Base-by-base conservation (phyloP, 192 early-diverging fungal genomes). In the Entrophospora sp. region DNA sequence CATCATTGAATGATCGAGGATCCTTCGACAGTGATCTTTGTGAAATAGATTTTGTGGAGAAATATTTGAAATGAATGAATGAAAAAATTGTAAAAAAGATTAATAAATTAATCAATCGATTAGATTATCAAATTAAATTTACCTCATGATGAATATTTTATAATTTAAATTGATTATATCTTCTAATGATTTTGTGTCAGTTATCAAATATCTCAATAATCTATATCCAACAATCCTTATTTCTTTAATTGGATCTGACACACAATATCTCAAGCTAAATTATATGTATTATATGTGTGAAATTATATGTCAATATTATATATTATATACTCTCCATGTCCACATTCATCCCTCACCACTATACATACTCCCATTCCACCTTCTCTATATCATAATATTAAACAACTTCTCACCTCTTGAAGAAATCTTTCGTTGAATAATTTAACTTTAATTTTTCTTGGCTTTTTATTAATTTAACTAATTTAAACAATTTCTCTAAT, bases 111-210 rank as follows among this genome's bases (percentile, higher is more conserved):
- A n/a, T n/a, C n/a, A n/a, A n/a, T n/a, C n/a, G n/a, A n/a, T n/a
- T n/a, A n/a, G n/a, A n/a, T n/a, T n/a, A n/a, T n/a, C n/a, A n/a
- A n/a, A n/a, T n/a, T n/a, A n/a, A 3, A 10, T 58, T 57, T 75
- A 87, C 89, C 85, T 79, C 53, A 89, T 71, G 55, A 91, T 78
- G 55, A 92, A 89, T 24, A 90, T 62, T 62, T 91, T 89, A 10
- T 13, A 56, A 24, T 56, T 14, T 13, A 56, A 18, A 56, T 56
- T 56, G 13, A 56, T 56, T 6, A 56, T 24, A 13, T 56, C 28
- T 27, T 56, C 53, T 56, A 56, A 14, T 30, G 22, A 10, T 3
- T 27, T 30, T 5, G 53, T 27, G n/a, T 56, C 53, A 56, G 28
- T 27, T 30, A 56, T 18, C 28, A 56, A 56, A 30, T 56, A 56